A percentile compares a stretch with the other conserved stretches of the same genome.
These are phyloP conservation scores for Gardenia jasminoides DNA, from an alignment of 257 asterid species.

Conservation along the genomic window DNA sequence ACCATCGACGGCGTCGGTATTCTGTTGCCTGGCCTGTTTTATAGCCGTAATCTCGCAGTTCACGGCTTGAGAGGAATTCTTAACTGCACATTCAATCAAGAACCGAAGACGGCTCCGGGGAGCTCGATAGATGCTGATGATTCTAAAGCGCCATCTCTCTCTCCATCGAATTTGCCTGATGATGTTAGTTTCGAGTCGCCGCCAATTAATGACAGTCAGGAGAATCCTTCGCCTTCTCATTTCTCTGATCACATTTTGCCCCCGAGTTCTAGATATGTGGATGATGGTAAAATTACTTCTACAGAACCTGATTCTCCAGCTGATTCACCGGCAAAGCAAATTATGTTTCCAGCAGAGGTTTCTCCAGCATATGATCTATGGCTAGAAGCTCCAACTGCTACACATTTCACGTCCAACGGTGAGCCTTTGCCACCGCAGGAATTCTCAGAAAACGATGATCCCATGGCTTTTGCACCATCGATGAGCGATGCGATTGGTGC, in stretches of 20 bases:
- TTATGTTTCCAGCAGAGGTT: conserved; percentile 5
- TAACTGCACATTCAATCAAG: conserved; percentile 9
- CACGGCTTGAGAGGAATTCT: conserved; percentile 39
- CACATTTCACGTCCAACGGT: neutral
- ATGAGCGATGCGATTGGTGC: neutral
- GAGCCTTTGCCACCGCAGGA: conserved; percentile 15
- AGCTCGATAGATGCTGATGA: neutral
- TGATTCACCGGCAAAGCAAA: neutral
- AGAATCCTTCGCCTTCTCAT: neutral
- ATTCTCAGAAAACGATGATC: conserved; percentile 23
- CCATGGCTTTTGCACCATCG: conserved; percentile 14
- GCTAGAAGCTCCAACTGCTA: neutral
- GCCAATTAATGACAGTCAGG: neutral
- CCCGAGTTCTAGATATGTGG: conserved; percentile 7
- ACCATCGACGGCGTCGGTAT: conserved; percentile 17
- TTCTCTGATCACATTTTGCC: neutral
- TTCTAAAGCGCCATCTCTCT: neutral
- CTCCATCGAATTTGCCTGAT: neutral
- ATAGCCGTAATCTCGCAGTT: conserved; percentile 28
- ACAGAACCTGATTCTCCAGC: conserved; percentile 13
- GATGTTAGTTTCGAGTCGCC: conserved; percentile 3
- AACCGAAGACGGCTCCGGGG: neutral
- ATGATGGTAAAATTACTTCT: neutral
- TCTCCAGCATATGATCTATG: conserved; percentile 16
- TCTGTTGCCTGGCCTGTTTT: conserved; percentile 31